phyloP scores from a whole-genome alignment of 768 basidiomycete genomes.

The Sarcodon aspratus region DNA sequence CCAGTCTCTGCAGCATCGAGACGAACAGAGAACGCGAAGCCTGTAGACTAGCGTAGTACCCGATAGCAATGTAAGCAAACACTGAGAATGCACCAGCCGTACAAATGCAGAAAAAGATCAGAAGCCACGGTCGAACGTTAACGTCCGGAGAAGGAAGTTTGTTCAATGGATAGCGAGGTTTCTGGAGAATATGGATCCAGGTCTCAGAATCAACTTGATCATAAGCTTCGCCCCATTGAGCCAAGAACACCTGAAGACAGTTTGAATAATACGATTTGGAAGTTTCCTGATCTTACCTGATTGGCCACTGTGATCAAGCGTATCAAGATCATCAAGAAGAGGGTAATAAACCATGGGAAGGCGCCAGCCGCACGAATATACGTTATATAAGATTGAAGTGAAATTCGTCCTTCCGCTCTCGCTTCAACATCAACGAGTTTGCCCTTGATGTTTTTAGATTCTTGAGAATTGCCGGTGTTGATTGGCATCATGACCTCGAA shows the following conservation, averaged over 20 bases:
- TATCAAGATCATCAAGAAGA: conserved; percentile 41
- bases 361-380: conserved; percentile 56
- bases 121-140: conserved; percentile 55
- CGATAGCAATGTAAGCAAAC: conserved; percentile 44
- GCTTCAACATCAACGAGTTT: conserved; percentile 54
- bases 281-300: conserved; percentile 28
- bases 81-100: conserved; percentile 42
- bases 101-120: conserved; percentile 53
- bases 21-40: conserved; percentile 53
- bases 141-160: conserved; percentile 44
- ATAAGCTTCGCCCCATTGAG: conserved; percentile 62
- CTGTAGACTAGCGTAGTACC: conserved; percentile 59
- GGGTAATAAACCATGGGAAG: conserved; percentile 39
- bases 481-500: background rate
- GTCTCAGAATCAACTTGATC: conserved; percentile 18
- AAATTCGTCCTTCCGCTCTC: conserved; percentile 56
- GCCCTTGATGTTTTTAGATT: conserved; percentile 17
- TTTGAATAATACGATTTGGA: background rate
- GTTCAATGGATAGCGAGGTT: conserved; percentile 22
- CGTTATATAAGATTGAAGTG: conserved; percentile 44
- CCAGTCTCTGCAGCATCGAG: conserved; percentile 39
- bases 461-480: background rate
- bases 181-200: background rate
- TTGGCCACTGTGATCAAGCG: conserved; percentile 43
- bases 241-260: conserved; percentile 42